These are phyloP conservation scores for Cryptosporidium ryanae DNA, from an alignment of 169 alveolate genomes.

Conservation along the genomic window DNA sequence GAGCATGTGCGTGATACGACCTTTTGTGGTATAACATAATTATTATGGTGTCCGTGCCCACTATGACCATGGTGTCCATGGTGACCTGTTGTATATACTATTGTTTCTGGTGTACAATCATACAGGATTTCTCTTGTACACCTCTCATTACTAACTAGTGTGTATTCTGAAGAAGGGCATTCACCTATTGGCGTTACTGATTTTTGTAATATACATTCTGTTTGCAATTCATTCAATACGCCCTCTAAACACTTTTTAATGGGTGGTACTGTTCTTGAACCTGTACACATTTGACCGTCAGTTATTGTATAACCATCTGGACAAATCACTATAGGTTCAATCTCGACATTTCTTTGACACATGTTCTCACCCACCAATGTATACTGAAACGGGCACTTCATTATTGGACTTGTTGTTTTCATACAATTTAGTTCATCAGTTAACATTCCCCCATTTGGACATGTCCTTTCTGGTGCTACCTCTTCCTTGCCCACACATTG, in stretches of 20 bases:
- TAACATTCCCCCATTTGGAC: slow-evolving; percentile 53
- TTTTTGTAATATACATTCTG: slow-evolving; percentile 46
- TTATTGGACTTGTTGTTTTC: slow-evolving; percentile 55
- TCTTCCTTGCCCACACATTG: slow-evolving; percentile 50
- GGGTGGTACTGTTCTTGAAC: slow-evolving; percentile 58
- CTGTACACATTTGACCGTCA: slow-evolving; percentile 72
- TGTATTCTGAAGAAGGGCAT: slow-evolving; percentile 48
- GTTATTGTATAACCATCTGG: slow-evolving; percentile 56
- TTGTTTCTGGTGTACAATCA: slow-evolving; percentile 62
- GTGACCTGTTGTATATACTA: not conserved
- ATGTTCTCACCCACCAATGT: slow-evolving; percentile 60
- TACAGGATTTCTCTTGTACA: slow-evolving; percentile 60
- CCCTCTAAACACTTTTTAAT: slow-evolving; percentile 47
- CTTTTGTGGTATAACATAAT: slow-evolving; percentile 22
- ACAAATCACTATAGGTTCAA: slow-evolving; percentile 42
- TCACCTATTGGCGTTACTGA: slow-evolving; percentile 51
- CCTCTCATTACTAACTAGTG: slow-evolving; percentile 48
- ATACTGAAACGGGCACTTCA: slow-evolving; percentile 53
- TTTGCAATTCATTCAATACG: slow-evolving; percentile 41
- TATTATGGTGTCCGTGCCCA: slow-evolving; percentile 43
- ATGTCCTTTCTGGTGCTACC: slow-evolving; percentile 28
- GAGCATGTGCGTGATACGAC: slow-evolving; percentile 70
- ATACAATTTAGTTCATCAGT: slow-evolving; percentile 31
- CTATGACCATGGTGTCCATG: slow-evolving; percentile 42
- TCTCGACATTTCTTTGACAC: slow-evolving; percentile 56